These are phyloP conservation scores for Eragrostis tef DNA, from an alignment of 202 grass and related monocot species.

Conservation along the genomic window DNA sequence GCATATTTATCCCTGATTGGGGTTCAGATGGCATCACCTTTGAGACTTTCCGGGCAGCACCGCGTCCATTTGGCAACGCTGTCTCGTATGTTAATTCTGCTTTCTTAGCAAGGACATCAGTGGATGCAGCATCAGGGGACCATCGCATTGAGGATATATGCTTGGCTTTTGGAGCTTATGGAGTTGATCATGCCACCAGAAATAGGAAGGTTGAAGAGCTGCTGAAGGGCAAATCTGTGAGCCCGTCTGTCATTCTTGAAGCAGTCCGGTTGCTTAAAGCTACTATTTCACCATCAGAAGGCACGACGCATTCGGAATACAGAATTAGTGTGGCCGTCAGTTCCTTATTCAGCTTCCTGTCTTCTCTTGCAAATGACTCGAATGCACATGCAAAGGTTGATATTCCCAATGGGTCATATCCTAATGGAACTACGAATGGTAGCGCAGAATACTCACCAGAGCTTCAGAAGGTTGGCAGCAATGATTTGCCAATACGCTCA, in stretches of 20 bases:
- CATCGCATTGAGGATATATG: conserved; percentile 60
- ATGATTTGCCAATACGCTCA: conserved; percentile 56
- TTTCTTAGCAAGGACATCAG: conserved; percentile 67
- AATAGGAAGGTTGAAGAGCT: conserved; percentile 70
- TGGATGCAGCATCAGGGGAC: conserved; percentile 46
- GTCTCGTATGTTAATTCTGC: conserved; percentile 77
- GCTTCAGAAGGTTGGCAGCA: conserved; percentile 10
- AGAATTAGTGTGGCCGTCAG: conserved; percentile 66
- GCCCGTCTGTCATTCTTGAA: conserved; percentile 59
- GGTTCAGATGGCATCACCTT: conserved; percentile 57
- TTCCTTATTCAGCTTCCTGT: conserved; percentile 80
- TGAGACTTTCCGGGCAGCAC: conserved; percentile 68
- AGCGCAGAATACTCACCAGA: background rate
- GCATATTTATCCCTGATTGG: conserved; percentile 66
- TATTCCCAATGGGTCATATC: conserved; percentile 9
- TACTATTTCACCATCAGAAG: conserved; percentile 55
- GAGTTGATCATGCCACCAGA: conserved; percentile 60
- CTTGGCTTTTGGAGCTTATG: conserved; percentile 73
- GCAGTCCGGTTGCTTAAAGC: conserved; percentile 65
- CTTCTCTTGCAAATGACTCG: conserved; percentile 47
- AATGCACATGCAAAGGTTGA: conserved; percentile 20
- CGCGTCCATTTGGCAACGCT: conserved; percentile 78
- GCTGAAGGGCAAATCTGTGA: conserved; percentile 65
- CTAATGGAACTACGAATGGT: conserved; percentile 41
- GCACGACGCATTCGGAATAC: conserved; percentile 62